Conservation (phyloP, 108 stramenopile genomes). For the Nitzschia sp. region DNA sequence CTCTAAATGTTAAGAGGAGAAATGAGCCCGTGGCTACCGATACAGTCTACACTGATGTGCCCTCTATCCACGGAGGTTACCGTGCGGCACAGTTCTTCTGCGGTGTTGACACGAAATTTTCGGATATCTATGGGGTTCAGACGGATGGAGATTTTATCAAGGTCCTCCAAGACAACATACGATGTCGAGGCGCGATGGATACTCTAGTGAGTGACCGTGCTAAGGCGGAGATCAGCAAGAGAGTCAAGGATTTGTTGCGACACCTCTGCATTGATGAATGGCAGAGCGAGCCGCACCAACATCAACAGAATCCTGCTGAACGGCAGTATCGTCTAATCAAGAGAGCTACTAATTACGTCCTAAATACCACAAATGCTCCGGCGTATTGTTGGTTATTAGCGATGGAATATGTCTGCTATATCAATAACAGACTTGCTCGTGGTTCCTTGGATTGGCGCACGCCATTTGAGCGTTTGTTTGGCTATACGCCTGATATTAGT, state of each 20-base stretch:
- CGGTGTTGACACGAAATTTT: neutral
- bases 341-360: neutral
- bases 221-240: too few species aligned
- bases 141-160: too few species aligned
- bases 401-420: too few species aligned
- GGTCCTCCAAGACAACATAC: too few species aligned
- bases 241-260: conserved; percentile 26
- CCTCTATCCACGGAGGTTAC: neutral
- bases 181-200: too few species aligned
- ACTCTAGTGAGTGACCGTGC: too few species aligned
- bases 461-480: conserved; percentile 9
- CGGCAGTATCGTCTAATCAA: too few species aligned
- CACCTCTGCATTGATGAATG: conserved; percentile 13
- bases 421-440: conserved; percentile 6
- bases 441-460: conserved; percentile 10
- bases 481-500: conserved; percentile 27
- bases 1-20: conserved; percentile 23
- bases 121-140: conserved; percentile 27
- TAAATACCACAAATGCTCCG: conserved; percentile 31
- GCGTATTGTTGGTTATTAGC: conserved; percentile 33
- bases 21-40: conserved; percentile 31
- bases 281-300: too few species aligned
- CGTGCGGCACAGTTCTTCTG: conserved; percentile 19
- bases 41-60: too few species aligned
- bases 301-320: too few species aligned